Base-by-base conservation (phyloP, 176 grass and related monocot species). In the Leersia perrieri region DNA sequence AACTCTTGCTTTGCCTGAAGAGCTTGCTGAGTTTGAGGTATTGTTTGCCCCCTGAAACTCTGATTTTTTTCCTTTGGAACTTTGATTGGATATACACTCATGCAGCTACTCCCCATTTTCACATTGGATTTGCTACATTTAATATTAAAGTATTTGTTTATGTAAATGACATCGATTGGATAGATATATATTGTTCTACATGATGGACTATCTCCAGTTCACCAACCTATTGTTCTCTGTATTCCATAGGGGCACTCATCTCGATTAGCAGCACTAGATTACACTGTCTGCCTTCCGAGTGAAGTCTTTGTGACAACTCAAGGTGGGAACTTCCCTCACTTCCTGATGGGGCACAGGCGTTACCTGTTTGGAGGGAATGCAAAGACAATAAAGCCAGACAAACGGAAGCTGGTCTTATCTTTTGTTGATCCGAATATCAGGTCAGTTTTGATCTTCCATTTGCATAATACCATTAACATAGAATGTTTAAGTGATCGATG, bases 301-400 rank as follows among this genome's bases (percentile, higher is more conserved):
- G 92, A 93, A 86, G 90, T 98, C 40, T 98, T 98, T 80, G 88
- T 95, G 65, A 91, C 96, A 66, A 98, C 88, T 79, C 96, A 98
- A 95, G 96, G 96, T 7, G 92, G 96, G 2, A 98, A 98, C 73
- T 98, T 98, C 33, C 96, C 96, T 20, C 96, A 98, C 71, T 98
- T 98, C 60, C 23, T 98, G 55, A 93, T 95, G 90, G 96, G 96
- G 12, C 88, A 95, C 29, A 91, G 96, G 70, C 90, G 92, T 28
- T 95, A 95, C 75, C 68, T 93, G 30, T 84, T 89, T 84, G 88
- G 76, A 73, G 95, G 92, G 30, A 94, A 98, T 75, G 73, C 92
- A 49, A 93, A 82, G 81, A 95, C 92, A 73, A 95, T 95, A 82
- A 94, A 95, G 68, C 95, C 95, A 34, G 92, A 98, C 78, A 95